phyloP scores from a whole-genome alignment of 2,329 filamentous ascomycete species.

The Penicillium capsulatum region DNA sequence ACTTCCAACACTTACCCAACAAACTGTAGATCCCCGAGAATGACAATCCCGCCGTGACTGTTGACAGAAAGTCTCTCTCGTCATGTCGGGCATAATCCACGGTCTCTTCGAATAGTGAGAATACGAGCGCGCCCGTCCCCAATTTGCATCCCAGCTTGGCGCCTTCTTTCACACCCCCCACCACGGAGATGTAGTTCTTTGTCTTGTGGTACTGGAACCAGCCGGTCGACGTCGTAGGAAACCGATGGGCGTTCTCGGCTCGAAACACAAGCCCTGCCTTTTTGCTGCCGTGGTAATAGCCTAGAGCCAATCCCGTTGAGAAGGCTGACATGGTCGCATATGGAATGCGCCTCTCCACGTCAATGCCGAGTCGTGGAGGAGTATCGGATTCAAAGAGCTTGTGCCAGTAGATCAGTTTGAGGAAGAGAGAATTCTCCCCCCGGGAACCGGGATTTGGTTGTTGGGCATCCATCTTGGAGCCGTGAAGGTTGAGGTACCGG shows the following conservation, averaged over 20 bases:
- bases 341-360: slow-evolving; percentile 62
- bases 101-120: slow-evolving; percentile 78
- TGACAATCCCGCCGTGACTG: slow-evolving; percentile 74
- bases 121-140: slow-evolving; percentile 67
- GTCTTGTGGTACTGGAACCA: slow-evolving; percentile 99
- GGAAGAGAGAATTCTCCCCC: slow-evolving; percentile 19
- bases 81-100: slow-evolving; percentile 63
- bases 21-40: slow-evolving; percentile 83
- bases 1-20: slow-evolving; percentile 59
- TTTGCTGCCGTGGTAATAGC: slow-evolving; percentile 67
- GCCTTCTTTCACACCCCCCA: slow-evolving; percentile 74
- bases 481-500: background rate
- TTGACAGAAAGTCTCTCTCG: slow-evolving; percentile 71
- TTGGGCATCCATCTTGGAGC: slow-evolving; percentile 15
- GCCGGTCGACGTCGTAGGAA: slow-evolving; percentile 74
- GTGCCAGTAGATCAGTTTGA: slow-evolving; percentile 35
- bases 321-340: slow-evolving; percentile 62
- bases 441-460: slow-evolving; percentile 9
- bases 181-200: slow-evolving; percentile 85
- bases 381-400: slow-evolving; percentile 37
- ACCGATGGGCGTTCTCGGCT: slow-evolving; percentile 91
- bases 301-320: slow-evolving; percentile 65
- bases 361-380: slow-evolving; percentile 55
- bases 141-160: slow-evolving; percentile 68
- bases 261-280: slow-evolving; percentile 78